phyloP scores from a whole-genome alignment of 192 early-diverging fungal species.

The Entophlyctis luteolus region DNA sequence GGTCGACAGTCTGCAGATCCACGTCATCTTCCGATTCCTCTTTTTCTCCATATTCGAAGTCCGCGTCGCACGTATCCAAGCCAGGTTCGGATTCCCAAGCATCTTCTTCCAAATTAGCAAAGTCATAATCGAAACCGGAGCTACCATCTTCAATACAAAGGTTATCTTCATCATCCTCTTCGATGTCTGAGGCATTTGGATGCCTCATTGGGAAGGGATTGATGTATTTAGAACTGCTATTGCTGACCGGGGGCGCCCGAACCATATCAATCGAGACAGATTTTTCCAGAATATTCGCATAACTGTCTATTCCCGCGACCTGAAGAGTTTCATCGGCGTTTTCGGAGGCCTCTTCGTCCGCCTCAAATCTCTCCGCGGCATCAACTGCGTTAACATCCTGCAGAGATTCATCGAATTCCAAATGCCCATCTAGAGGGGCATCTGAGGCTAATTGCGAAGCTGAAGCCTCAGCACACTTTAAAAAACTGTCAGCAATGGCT shows the following conservation, averaged over 20 bases:
- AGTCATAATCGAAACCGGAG: background rate
- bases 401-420: no score
- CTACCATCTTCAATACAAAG: conserved; percentile 14
- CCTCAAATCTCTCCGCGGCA: no score
- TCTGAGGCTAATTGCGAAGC: background rate
- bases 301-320: background rate
- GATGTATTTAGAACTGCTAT: conserved; percentile 10
- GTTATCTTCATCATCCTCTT: conserved; percentile 6
- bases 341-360: no score
- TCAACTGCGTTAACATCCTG: no score
- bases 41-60: conserved; percentile 10
- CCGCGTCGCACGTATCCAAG: background rate
- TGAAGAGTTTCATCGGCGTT: no score
- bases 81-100: background rate
- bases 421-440: no score
- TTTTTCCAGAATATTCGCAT: background rate
- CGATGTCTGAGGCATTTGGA: background rate
- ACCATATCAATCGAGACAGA: background rate
- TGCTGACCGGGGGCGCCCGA: background rate
- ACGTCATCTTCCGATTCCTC: background rate
- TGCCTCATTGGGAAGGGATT: conserved; percentile 10
- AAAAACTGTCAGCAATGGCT: conserved; percentile 22
- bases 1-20: conserved; percentile 1
- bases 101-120: background rate
- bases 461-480: background rate